Evolutionary conservation across 352 stramenopile genomes (phyloP).

Genomic region (Elongisporangium prolatum): DNA sequence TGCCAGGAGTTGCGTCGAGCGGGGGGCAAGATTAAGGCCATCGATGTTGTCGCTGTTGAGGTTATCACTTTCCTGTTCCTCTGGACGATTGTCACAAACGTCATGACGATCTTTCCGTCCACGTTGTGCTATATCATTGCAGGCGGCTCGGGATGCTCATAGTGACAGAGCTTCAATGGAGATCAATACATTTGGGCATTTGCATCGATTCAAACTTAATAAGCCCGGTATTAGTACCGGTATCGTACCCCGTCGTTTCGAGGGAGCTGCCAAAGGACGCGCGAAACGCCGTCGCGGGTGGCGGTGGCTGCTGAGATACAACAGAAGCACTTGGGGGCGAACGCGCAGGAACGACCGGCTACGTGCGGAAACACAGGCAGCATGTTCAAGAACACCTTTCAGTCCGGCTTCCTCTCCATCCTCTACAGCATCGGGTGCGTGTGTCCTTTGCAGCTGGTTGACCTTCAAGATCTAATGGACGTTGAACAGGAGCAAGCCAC

Average conservation of each 20-base stretch:
- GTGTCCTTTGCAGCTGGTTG: background rate
- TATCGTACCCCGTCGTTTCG: background rate
- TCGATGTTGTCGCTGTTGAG: conserved; percentile 31
- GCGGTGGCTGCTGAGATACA: background rate
- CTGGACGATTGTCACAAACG: conserved; percentile 48
- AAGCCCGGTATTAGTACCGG: background rate
- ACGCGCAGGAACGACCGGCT: background rate
- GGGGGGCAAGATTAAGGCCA: conserved; percentile 30
- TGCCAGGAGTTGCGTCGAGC: conserved; percentile 38
- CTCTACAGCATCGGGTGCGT: conserved; percentile 95
- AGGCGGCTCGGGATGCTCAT: conserved; percentile 28
- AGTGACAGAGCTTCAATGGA: conserved; percentile 2
- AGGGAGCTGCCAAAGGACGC: background rate
- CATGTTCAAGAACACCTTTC: conserved; percentile 98
- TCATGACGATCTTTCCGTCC: conserved; percentile 41
- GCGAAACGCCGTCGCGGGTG: background rate
- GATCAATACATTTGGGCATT: too few species aligned
- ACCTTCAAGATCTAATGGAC: background rate
- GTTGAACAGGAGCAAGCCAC: conserved; percentile 89
- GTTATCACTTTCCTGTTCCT: conserved; percentile 34
- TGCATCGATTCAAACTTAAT: too few species aligned
- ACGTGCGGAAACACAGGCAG: background rate
- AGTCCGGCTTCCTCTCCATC: conserved; percentile 97
- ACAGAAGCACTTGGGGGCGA: background rate
- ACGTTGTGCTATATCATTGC: conserved; percentile 45